Conservation (phyloP, 2,329 filamentous ascomycete genomes). For the Pseudocercospora crystallina region DNA sequence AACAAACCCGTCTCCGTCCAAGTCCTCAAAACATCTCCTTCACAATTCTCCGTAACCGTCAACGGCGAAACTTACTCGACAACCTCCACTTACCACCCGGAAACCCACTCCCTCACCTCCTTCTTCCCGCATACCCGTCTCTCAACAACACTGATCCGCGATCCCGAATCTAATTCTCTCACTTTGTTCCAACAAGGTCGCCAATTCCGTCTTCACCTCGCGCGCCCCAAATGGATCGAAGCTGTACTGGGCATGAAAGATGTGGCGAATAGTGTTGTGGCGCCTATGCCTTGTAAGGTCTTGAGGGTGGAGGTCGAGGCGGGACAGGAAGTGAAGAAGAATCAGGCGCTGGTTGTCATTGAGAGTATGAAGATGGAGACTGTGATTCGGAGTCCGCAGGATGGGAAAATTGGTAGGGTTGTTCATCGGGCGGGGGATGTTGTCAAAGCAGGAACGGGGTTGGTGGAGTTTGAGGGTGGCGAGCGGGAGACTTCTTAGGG, state of each 20-base stretch:
- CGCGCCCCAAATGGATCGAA: conserved; percentile 74
- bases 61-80: conserved; percentile 28
- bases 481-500: not conserved
- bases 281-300: conserved; percentile 98
- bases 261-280: conserved; percentile 75
- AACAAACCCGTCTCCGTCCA: conserved; percentile 40
- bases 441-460: conserved; percentile 48
- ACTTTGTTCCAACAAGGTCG: conserved; percentile 73
- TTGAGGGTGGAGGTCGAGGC: conserved; percentile 83
- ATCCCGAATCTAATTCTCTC: conserved; percentile 55
- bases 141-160: conserved; percentile 71
- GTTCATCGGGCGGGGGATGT: conserved; percentile 50
- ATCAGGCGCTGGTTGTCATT: conserved; percentile 77
- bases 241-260: conserved; percentile 85
- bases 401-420: conserved; percentile 49
- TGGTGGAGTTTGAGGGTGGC: conserved; percentile 44
- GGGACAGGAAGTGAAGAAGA: conserved; percentile 79
- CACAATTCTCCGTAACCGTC: conserved; percentile 53
- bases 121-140: conserved; percentile 82
- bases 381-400: conserved; percentile 51
- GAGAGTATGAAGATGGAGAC: conserved; percentile 60
- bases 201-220: conserved; percentile 57
- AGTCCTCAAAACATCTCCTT: conserved; percentile 52
- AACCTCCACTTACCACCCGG: conserved; percentile 48
- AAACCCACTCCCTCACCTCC: conserved; percentile 59